Evolutionary conservation across 1,284 basidiomycete genomes (phyloP).

Genomic region (Inonotus obliquus): DNA sequence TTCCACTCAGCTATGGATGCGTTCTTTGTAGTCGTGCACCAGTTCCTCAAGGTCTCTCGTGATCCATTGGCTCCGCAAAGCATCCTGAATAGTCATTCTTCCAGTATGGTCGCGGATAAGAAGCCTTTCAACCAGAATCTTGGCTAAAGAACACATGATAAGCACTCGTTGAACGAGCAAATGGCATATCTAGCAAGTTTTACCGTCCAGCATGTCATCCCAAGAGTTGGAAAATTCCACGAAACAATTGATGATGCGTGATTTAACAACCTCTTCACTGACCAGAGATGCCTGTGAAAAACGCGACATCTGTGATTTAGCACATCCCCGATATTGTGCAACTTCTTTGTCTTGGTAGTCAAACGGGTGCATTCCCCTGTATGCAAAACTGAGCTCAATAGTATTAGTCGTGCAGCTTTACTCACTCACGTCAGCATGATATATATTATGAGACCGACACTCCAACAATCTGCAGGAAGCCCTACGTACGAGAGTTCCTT

Average conservation of each 20-base stretch:
- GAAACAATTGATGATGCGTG: conserved; percentile 58
- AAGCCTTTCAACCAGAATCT: conserved; percentile 49
- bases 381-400: not conserved
- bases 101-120: conserved; percentile 50
- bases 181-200: conserved; percentile 14
- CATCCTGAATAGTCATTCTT: conserved; percentile 57
- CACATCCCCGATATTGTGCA: conserved; percentile 13
- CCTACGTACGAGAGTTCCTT: conserved; percentile 69
- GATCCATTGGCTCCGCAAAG: conserved; percentile 63
- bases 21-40: conserved; percentile 50
- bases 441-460: conserved; percentile 71
- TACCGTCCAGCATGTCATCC: conserved; percentile 55
- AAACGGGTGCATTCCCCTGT: conserved; percentile 71
- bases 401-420: conserved; percentile 16
- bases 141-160: conserved; percentile 38
- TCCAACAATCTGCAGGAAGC: conserved; percentile 83
- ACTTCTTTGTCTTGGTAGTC: conserved; percentile 43
- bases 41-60: conserved; percentile 52
- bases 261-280: conserved; percentile 57
- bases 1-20: conserved; percentile 34
- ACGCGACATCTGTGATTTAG: conserved; percentile 30
- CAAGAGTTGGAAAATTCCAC: conserved; percentile 55
- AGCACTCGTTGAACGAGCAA: conserved; percentile 8
- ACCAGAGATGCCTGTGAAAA: conserved; percentile 44
- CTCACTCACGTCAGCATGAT: conserved; percentile 75